Base-by-base conservation (phyloP, 106 monocot species). In the Cymbidium sinense region DNA sequence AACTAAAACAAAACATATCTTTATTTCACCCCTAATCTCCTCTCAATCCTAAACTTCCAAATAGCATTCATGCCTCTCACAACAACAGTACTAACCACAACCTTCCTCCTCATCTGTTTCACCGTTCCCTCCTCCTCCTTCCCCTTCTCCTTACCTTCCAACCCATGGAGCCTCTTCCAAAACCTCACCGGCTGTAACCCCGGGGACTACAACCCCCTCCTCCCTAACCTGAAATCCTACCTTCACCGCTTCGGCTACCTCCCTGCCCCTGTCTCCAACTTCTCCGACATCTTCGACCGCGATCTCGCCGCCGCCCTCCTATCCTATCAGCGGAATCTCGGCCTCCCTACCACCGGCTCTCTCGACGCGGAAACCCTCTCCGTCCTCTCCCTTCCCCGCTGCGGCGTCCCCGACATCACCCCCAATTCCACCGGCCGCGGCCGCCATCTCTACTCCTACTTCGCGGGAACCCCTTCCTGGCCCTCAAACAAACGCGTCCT, bases 361-460 rank as follows among this genome's bases (percentile, higher is more conserved):
- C 88, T 98, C 33, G 98, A 98, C 82, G 27, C 19, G 5, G 17
- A 78, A 70, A 98, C 98, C 70, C 30, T 98, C 74, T 76, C 79
- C 30, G 74, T 87, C 78, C 82, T 98, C 83, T 73, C 86, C 54
- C 39, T 62, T 30, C 98, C 98, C 0, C 90, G 98, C 25, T 98
- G 98, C 82, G 94, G 98, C 58, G 83, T 98, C 54, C 75, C 98
- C 13, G 98, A 98, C 80, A 50, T 90, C 34, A 77, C 85, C 79
- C 37, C 20, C 36, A 89, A 90, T 81, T 82, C 81, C 50, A 84
- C 86, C 20, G 0, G 29, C 34, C 82, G 18, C 74, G 89, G 94
- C 50, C 83, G 95, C 19, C 72, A 82, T 69, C 87, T 98, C 74
- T 98, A 81, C 77, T 30, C 88, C 34, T 94, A 84, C 86, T 98